Evolutionary conservation across 1,139 yeast species (phyloP), one percentile per base, ranked within the genome.

Genomic region (Candida labiduridarum): DNA sequence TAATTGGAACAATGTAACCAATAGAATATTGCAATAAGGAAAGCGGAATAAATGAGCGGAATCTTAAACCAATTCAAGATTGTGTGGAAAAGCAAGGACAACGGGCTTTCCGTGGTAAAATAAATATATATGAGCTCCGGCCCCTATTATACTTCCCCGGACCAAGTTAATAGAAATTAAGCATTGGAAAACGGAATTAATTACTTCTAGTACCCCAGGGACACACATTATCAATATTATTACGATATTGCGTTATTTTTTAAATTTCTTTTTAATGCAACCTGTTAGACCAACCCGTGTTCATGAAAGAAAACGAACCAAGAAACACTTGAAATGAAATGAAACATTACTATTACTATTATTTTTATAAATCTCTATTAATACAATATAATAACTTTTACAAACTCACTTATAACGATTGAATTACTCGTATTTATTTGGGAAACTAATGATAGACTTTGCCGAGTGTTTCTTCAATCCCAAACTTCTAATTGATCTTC

Each of bases 401-500:
- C 29, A 25, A 25, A 25, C 29, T 25, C 29, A 9, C 10, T 25
- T 8, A 25, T 9, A 4, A 9, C 29, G 7, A 35, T 16, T 16
- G 3, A 14, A 7, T 49, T 56, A 66, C 16, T 69, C 74, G 52
- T 66, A 66, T 50, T 72, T 69, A 48, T 74, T 72, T 2, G 79
- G 78, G 57, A 72, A 71, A 53, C 79, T 76, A 38, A 72, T 63
- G 11, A 76, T 65, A 2, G 78, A 71, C 54, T 71, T 71, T 44
- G 62, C 63, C 10, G 65, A 63, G 42, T 62, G 62, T 49, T 67
- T 65, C 45, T 74, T 74, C 56, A 80, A 67, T 15, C 79, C 74
- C 52, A 78, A 72, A 52, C 80, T 78, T 51, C 68, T 72, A 46
- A 80, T 72, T 8, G 81, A 75, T 46, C 76, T 64, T 47, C 70